These are phyloP conservation scores for Suillus placidus DNA, from an alignment of 768 basidiomycete genomes.

Conservation along the genomic window DNA sequence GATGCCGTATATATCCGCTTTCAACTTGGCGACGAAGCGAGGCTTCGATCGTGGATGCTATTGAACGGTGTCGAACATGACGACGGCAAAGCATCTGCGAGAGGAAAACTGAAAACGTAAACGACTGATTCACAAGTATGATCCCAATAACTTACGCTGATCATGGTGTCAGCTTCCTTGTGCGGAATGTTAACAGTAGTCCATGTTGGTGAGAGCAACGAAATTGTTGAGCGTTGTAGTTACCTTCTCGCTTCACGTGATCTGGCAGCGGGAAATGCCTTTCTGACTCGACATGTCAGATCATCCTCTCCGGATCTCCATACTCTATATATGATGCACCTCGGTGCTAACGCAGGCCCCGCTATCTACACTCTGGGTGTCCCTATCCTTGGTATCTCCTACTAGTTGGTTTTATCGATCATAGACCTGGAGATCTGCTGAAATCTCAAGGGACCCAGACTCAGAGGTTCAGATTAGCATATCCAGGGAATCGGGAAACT, in stretches of 20 bases:
- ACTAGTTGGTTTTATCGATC: slow-evolving; percentile 41
- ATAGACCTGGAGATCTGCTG: slow-evolving; percentile 84
- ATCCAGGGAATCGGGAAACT: slow-evolving; percentile 48
- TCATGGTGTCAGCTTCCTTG: slow-evolving; percentile 82
- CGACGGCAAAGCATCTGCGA: slow-evolving; percentile 78
- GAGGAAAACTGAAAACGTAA: slow-evolving; percentile 7
- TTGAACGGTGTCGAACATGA: slow-evolving; percentile 67
- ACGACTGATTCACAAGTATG: slow-evolving; percentile 6
- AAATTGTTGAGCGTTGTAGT: too few relatives aligned
- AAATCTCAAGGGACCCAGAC: slow-evolving; percentile 83
- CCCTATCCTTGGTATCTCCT: slow-evolving; percentile 96
- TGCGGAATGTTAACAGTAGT: slow-evolving; percentile 48
- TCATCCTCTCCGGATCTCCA: slow-evolving; percentile 97
- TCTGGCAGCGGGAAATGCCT: not conserved
- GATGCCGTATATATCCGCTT: slow-evolving; percentile 54
- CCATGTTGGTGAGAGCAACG: too few relatives aligned
- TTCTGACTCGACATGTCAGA: slow-evolving; percentile 35
- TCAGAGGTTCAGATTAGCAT: slow-evolving; percentile 76
- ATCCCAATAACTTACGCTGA: slow-evolving; percentile 52
- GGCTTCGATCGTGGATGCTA: slow-evolving; percentile 64
- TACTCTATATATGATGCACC: slow-evolving; percentile 98
- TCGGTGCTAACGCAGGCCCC: slow-evolving; percentile 92
- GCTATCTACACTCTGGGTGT: slow-evolving; percentile 85
- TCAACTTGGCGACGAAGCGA: slow-evolving; percentile 72
- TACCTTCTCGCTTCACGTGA: too few relatives aligned